Evolutionary conservation across 352 stramenopile genomes (phyloP), one percentile per base, ranked within the genome.

Genomic region (Phytopythium sindhum): DNA sequence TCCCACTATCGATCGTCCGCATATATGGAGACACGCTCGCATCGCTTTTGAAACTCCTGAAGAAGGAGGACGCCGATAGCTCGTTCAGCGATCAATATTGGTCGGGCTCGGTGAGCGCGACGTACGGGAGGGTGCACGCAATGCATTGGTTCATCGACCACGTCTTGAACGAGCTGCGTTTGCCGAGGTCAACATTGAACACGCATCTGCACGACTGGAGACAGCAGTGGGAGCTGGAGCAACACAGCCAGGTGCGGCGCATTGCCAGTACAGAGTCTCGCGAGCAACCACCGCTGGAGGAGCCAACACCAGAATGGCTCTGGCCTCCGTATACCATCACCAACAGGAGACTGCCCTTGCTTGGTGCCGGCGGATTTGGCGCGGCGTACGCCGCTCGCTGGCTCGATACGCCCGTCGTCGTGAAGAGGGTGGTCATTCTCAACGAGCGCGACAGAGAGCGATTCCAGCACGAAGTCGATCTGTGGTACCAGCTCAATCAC

Each of bases 401-500:
- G 54, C 29, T 63, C 21, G 62, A 51, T 14, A 51, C 62, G 2
- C 33, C 47, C 11, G 62, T 67, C 7, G 62, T 57, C 6, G 33
- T 67, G 23, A 67, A 67, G 47, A 55, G 48, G 28, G 39, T 67
- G 15, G 52, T 54, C 26, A 50, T 66, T 19, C n/a, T 31, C 4
- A 59, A 31, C 4, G 41, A 74, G 21, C n/a, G 57, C n/a, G 55
- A 71, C 21, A 9, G 47, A 62, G 61, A 26, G 17, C 48, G 33
- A 12, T 69, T 75, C 41, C 56, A 62, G 21, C 56, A 68, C 6
- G 73, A 80, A 41, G 55, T 68, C 42, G 57, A 68, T 23, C 53
- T 77, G 26, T 80, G 73, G 73, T 67, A 48, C 35, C 4, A 39
- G 8, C 35, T 80, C 7, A 53, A 67, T 19, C 73, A 80, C 39